Evolutionary conservation across 1,284 basidiomycete genomes (phyloP).

Genomic region (Puccinia polysora): DNA sequence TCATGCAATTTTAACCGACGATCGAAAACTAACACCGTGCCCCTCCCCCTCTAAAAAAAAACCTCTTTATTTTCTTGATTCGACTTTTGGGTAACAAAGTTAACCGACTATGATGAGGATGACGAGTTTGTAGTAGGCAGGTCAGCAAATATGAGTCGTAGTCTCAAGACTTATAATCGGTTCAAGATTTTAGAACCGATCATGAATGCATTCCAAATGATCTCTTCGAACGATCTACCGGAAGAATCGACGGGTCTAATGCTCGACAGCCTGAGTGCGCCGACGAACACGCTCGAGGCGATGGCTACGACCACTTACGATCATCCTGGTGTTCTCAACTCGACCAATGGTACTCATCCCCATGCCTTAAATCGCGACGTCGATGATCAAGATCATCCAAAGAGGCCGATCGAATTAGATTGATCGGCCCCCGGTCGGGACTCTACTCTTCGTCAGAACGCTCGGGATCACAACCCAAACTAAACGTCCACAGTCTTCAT

Average conservation of each 20-base stretch:
- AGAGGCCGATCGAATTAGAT: no score
- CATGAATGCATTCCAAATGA: slow-evolving; percentile 21
- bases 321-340: no score
- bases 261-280: no score
- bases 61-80: neutral
- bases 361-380: no score
- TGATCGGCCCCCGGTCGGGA: no score
- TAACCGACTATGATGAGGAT: slow-evolving; percentile 19
- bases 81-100: slow-evolving; percentile 1
- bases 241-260: neutral
- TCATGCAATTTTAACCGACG: neutral
- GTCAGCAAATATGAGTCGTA: neutral
- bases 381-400: no score
- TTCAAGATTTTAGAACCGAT: slow-evolving; percentile 23
- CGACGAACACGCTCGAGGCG: no score
- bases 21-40: neutral
- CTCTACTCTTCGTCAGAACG: no score
- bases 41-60: neutral
- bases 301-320: no score
- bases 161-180: slow-evolving; percentile 14
- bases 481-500: no score
- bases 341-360: no score
- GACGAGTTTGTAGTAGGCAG: neutral
- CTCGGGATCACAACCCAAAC: no score
- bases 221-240: neutral